Evolutionary conservation across 306 rosid genomes (phyloP), one percentile per base, ranked within the genome.

Genomic region (Dryas alaskensis): DNA sequence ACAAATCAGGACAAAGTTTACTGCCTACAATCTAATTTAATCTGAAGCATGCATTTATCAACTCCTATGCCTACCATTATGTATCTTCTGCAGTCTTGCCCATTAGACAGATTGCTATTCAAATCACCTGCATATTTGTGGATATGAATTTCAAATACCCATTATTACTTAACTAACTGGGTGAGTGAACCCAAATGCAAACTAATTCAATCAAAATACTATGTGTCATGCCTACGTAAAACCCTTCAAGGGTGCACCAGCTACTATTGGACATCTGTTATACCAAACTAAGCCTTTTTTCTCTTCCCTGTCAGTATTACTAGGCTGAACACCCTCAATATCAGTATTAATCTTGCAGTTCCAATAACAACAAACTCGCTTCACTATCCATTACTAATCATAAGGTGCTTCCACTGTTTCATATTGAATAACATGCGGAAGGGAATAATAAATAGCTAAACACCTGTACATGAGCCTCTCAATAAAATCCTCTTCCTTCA

Each of bases 401-500:
- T 45, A 60, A 42, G 70, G 72, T 42, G 39, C 60, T 59, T 74
- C 66, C 76, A 61, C 69, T 65, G 65, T 68, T 58, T 84, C 71
- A 74, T 73, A 73, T n/a, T 67, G 69, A 86, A 82, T 66, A 22
- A 45, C 53, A 48, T n/a, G 83, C 49, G 49, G 14, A 70, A 79
- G 67, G 73, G 73, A 75, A 69, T 66, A 58, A 61, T 44, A 77
- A 74, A 77, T 81, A 67, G 81, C 81, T 80, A 78, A 82, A 76
- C 84, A 95, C 99, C 99, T 95, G 99, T 79, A 92, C 97, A 90
- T 87, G 74, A 95, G 99, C 81, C 99, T 88, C 87, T 95, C 96
- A 52, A 92, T 95, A 81, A 95, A 95, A 95, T 95, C 99, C 77
- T 95, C 99, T 80, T 95, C 99, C 86, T 95, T 95, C 98, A 95